Base-by-base conservation (phyloP, 2,329 filamentous ascomycete genomes). In the Claviceps paspali region DNA sequence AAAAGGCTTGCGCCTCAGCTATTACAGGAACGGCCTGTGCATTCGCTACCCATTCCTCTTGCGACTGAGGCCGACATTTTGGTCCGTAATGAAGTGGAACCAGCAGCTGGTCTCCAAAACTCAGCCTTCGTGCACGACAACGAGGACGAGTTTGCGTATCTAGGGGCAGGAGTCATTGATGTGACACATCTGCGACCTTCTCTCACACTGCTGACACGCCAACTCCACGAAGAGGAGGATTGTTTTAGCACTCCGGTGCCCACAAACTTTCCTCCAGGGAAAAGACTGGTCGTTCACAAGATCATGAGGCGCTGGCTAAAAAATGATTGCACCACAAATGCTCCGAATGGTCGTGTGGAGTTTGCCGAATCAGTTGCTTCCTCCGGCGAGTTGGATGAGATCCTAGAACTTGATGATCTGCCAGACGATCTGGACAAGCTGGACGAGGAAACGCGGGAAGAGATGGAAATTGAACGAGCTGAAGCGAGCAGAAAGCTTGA, bases 391-490 rank as follows among this genome's bases (percentile, higher is more conserved):
- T 50, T 45, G 6, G 53, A 62, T 33, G 54, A 66, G 7, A 64
- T 65, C 3, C 61, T 68, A 22, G 71, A 68, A 43, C 36, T 55
- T 5, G 45, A 45, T n/a, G 52, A 55, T 28, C 30, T 57, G 3
- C 44, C 51, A 6, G 51, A 54, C 4, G 48, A 48, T 2, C 38
- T 49, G 3, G 76, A 82, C 46, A 62, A 68, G 3, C 38, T 49
- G 3, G 76, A 82, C 46, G 61, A 68, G 9, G 65, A 71, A 26
- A 78, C 72, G 0, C 69, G 66, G 61, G 57, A 56, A 30, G 78
- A 82, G 48, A 78, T 82, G 8, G 65, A 77, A 32, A 55, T 59
- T 29, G 56, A 61, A 36, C 24, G 42, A 26, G 23, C 38, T 17
- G 9, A 47, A 46, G 17, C 40, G 35, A 9, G 11, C 24, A 42